Percentiles rank a stretch among this genome's conserved stretches.
Conservation (phyloP, 2,329 filamentous ascomycete genomes). For the Sporothrix curviconia region DNA sequence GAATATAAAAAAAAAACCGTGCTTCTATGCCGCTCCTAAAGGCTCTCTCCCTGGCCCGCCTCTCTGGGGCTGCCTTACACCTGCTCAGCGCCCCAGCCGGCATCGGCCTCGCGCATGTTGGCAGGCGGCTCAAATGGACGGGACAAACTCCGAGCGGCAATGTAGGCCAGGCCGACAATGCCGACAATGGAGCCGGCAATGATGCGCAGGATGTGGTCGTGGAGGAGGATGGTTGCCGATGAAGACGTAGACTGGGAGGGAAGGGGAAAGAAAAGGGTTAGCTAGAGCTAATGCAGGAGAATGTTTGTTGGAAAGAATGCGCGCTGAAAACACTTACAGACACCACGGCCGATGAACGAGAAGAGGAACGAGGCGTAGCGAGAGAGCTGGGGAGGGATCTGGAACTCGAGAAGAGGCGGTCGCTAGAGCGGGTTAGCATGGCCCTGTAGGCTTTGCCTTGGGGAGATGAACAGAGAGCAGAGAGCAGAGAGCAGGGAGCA, state of each 20-base stretch:
- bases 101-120: constrained; percentile 74
- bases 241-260: constrained; percentile 80
- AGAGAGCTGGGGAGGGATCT: constrained; percentile 86
- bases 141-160: constrained; percentile 66
- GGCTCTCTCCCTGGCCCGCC: too few species aligned
- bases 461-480: too few species aligned
- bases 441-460: too few species aligned
- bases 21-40: too few species aligned
- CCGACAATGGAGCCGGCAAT: constrained; percentile 74
- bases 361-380: constrained; percentile 97
- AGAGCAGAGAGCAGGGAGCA: constrained; percentile 18
- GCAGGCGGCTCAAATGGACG: constrained; percentile 71
- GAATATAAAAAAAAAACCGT: too few species aligned
- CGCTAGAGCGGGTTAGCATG: constrained; percentile 35
- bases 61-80: constrained; percentile 49
- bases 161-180: constrained; percentile 72
- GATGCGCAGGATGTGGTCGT: constrained; percentile 58
- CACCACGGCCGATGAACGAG: constrained; percentile 89
- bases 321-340: constrained; percentile 57
- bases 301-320: too few species aligned
- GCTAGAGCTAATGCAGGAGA: background rate
- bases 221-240: constrained; percentile 79
- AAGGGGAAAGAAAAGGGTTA: background rate
- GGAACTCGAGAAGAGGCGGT: constrained; percentile 79
- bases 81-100: constrained; percentile 71